Percentiles rank a stretch among this genome's conserved stretches.
These are phyloP conservation scores for Colletotrichum sp. DNA, from an alignment of 2,329 filamentous ascomycete species.

Conservation along the genomic window DNA sequence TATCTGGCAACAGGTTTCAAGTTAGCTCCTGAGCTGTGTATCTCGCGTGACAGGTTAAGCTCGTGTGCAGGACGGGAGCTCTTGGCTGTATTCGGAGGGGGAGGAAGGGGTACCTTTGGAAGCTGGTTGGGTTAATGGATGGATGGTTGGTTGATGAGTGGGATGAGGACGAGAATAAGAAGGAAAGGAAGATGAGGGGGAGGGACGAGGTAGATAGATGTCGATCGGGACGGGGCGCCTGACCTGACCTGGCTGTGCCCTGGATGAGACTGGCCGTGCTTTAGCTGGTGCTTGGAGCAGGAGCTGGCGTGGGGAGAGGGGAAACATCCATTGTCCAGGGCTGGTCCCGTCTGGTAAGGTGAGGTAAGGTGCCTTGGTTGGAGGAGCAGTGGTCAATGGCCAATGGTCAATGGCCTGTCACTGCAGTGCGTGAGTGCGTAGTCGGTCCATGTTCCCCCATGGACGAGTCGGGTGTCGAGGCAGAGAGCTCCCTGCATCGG, in stretches of 20 bases:
- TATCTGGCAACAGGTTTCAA: background rate
- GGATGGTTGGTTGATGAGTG: background rate
- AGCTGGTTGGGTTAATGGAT: constrained; percentile 3
- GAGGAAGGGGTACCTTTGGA: constrained; percentile 5
- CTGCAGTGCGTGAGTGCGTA: background rate
- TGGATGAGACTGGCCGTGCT: background rate
- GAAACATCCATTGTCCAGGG: background rate
- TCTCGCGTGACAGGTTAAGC: background rate
- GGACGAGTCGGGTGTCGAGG: background rate
- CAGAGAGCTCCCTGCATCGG: background rate
- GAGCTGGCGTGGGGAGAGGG: background rate
- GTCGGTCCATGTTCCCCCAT: background rate
- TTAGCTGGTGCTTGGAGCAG: background rate
- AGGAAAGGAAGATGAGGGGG: background rate
- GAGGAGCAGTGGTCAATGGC: background rate
- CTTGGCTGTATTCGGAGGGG: background rate
- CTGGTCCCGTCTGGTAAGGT: background rate
- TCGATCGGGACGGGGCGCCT: constrained; percentile 8
- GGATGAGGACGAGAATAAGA: constrained; percentile 17
- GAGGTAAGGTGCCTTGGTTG: background rate
- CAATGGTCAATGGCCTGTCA: background rate
- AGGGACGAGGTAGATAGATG: constrained; percentile 5
- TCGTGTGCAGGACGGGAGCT: background rate
- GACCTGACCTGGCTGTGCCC: constrained; percentile 1
- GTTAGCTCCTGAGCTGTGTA: background rate